Evolutionary conservation across 2,329 filamentous ascomycete species (phyloP).

Genomic region (Endocalyx cinctus): DNA sequence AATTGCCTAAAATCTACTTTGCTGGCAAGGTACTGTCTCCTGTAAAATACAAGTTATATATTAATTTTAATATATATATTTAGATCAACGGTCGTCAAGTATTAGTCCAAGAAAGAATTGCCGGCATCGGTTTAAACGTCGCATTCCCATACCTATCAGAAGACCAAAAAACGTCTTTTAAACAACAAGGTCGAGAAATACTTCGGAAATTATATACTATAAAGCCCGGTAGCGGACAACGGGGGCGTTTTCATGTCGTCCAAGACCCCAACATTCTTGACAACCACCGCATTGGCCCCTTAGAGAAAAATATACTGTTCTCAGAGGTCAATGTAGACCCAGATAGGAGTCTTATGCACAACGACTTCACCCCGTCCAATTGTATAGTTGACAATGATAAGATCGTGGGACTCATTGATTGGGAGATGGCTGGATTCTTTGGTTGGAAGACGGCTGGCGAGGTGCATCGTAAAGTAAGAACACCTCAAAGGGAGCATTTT

Average conservation of each 20-base stretch:
- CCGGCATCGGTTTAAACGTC: slow-evolving; percentile 30
- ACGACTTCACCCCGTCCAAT: slow-evolving; percentile 33
- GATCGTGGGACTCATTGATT: slow-evolving; percentile 35
- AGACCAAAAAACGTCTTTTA: slow-evolving; percentile 28
- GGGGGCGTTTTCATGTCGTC: slow-evolving; percentile 18
- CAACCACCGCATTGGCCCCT: slow-evolving; percentile 21
- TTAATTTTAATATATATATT: slow-evolving; percentile 1
- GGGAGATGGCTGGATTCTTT: slow-evolving; percentile 37
- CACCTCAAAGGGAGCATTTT: slow-evolving; percentile 19
- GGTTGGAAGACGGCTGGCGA: slow-evolving; percentile 18
- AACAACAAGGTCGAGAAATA: slow-evolving; percentile 29
- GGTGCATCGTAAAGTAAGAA: slow-evolving; percentile 21
- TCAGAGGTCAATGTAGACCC: slow-evolving; percentile 12
- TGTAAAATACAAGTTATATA: slow-evolving; percentile 1
- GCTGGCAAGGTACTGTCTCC: slow-evolving; percentile 27
- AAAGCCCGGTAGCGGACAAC: slow-evolving; percentile 4
- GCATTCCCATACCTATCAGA: slow-evolving; percentile 32
- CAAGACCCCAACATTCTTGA: slow-evolving; percentile 14
- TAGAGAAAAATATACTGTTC: slow-evolving; percentile 31
- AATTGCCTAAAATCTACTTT: slow-evolving; percentile 34
- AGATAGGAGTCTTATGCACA: slow-evolving; percentile 33
- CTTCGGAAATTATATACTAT: slow-evolving; percentile 21
- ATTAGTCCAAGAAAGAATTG: slow-evolving; percentile 33
- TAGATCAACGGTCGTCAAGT: slow-evolving; percentile 32
- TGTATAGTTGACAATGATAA: slow-evolving; percentile 32